phyloP scores from a whole-genome alignment of 371 early-diverging fungal species.

The Mortierella sp. region DNA sequence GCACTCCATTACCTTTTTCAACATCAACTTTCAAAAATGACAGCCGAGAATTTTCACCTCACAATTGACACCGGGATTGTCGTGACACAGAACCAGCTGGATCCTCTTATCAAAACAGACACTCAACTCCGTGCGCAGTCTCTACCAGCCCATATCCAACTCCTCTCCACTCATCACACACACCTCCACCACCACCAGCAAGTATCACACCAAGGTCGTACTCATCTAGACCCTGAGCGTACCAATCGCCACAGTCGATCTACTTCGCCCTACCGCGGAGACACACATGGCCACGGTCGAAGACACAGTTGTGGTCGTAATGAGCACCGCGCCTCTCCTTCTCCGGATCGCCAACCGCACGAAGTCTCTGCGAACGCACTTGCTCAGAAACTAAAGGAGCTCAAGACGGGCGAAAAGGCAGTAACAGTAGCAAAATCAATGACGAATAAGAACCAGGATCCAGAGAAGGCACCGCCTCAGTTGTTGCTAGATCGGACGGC shows the following conservation, averaged over 20 bases:
- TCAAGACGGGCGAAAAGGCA: neutral
- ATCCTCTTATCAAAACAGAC: neutral
- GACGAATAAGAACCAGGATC: neutral
- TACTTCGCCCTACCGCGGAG: neutral
- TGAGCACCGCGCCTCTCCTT: neutral
- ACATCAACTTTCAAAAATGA: neutral
- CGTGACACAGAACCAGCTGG: neutral
- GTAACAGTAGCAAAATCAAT: neutral
- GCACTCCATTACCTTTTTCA: neutral
- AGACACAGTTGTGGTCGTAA: neutral
- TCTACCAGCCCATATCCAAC: neutral
- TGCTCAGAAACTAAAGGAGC: neutral
- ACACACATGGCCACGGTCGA: neutral
- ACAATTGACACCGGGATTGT: neutral
- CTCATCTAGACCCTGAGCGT: neutral
- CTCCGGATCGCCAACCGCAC: neutral
- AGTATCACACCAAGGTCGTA: neutral
- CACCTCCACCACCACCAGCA: neutral
- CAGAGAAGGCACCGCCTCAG: neutral
- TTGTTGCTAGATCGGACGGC: conserved; percentile 8
- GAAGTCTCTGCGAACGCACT: conserved; percentile 5
- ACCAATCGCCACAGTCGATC: neutral
- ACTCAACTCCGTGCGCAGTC: neutral
- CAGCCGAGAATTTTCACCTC: neutral
- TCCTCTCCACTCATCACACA: neutral